Evolutionary conservation across 306 rosid genomes (phyloP).

Genomic region (Acacia confusa): DNA sequence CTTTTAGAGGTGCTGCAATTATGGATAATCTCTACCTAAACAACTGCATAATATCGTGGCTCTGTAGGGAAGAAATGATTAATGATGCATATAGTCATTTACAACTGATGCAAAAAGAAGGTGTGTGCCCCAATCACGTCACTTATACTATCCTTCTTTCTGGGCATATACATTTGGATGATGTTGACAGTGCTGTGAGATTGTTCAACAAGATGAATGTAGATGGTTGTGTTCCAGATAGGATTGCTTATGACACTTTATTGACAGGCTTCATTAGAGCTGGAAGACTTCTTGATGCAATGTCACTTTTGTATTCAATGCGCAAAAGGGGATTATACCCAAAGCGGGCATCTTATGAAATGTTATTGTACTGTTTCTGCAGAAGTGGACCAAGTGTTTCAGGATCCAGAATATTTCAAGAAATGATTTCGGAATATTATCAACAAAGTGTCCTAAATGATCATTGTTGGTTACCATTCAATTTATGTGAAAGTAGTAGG

Average conservation of each 20-base stretch:
- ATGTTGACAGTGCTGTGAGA: constrained; percentile 39
- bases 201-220: constrained; percentile 48
- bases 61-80: constrained; percentile 36
- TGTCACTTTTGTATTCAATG: constrained; percentile 39
- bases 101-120: constrained; percentile 50
- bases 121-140: constrained; percentile 44
- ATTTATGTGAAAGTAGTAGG: constrained; percentile 1
- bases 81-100: constrained; percentile 39
- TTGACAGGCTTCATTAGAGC: constrained; percentile 36
- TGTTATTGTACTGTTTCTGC: constrained; percentile 30
- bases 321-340: constrained; percentile 37
- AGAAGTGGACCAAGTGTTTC: constrained; percentile 8
- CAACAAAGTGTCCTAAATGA: background rate
- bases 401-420: constrained; percentile 37
- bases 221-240: constrained; percentile 41
- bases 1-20: constrained; percentile 24
- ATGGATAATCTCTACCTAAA: constrained; percentile 41
- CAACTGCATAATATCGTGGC: constrained; percentile 43
- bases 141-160: constrained; percentile 48
- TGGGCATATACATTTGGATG: constrained; percentile 40
- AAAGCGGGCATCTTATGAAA: constrained; percentile 24
- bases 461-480: constrained; percentile 3
- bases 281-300: constrained; percentile 38
- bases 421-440: constrained; percentile 32
- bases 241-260: constrained; percentile 43